These are phyloP conservation scores for Blastobotrys niveus DNA, from an alignment of 1,139 yeast genomes.

Conservation along the genomic window DNA sequence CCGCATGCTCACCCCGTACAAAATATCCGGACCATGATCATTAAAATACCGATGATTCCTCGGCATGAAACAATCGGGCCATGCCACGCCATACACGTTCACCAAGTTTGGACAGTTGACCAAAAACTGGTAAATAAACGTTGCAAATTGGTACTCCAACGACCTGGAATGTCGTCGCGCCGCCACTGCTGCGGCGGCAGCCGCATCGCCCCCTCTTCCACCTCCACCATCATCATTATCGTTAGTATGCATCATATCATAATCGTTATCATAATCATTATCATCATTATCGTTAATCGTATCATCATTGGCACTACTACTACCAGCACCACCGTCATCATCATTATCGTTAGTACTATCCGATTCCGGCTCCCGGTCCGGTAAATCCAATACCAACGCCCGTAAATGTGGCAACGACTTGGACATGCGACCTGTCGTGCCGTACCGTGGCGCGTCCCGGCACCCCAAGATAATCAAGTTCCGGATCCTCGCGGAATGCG, in stretches of 20 bases:
- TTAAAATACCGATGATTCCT: conserved; percentile 3
- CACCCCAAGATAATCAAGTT: conserved; percentile 9
- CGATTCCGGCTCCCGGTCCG: conserved; percentile 2
- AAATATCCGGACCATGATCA: conserved; percentile 6
- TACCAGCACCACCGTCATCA: not conserved
- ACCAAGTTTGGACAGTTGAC: conserved; percentile 3
- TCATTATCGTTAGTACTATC: not conserved
- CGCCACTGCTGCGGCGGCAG: too few species aligned
- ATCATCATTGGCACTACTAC: too few species aligned
- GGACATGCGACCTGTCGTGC: not conserved
- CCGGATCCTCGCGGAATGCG: not conserved
- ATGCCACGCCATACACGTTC: conserved; percentile 7
- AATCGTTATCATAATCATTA: too few species aligned
- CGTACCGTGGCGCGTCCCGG: conserved; percentile 5
- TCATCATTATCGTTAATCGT: too few species aligned
- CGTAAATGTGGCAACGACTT: conserved; percentile 3
- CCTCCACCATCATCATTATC: not conserved
- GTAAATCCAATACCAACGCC: conserved; percentile 7
- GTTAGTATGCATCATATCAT: too few species aligned
- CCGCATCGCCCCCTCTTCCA: not conserved
- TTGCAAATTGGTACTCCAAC: conserved; percentile 4
- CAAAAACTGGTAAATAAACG: conserved; percentile 2
- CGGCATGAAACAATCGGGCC: conserved; percentile 10
- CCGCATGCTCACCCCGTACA: conserved; percentile 11
- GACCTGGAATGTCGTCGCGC: too few species aligned